These are phyloP conservation scores for Moesziomyces sp. DNA, from an alignment of 1,284 basidiomycete species.

Conservation along the genomic window DNA sequence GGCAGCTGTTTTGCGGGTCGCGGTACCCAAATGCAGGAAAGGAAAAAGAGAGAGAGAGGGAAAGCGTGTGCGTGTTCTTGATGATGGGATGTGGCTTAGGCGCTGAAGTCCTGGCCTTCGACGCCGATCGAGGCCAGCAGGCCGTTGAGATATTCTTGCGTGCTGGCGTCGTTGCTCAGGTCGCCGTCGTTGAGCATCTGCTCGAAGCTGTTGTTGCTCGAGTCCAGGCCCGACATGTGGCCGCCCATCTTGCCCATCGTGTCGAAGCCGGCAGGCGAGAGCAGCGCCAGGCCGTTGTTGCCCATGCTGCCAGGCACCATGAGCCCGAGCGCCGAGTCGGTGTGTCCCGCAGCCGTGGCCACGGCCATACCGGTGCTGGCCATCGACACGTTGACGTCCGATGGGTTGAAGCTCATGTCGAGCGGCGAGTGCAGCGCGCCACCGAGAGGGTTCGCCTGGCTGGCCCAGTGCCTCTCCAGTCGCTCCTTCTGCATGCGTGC, in stretches of 20 bases:
- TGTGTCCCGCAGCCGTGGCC: slow-evolving; percentile 11
- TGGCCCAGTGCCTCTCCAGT: slow-evolving; percentile 57
- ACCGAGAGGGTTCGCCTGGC: slow-evolving; percentile 22
- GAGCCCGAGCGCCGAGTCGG: slow-evolving; percentile 29
- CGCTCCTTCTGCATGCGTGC: slow-evolving; percentile 56
- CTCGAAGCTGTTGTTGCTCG: slow-evolving; percentile 47
- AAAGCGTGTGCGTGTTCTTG: background rate
- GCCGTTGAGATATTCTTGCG: slow-evolving; percentile 46
- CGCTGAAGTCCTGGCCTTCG: slow-evolving; percentile 28
- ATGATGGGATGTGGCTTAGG: background rate
- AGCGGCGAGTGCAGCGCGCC: slow-evolving; percentile 44
- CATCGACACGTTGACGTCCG: slow-evolving; percentile 20
- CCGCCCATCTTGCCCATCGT: slow-evolving; percentile 21
- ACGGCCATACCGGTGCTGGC: slow-evolving; percentile 27
- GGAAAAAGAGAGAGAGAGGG: background rate
- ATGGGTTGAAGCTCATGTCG: slow-evolving; percentile 44
- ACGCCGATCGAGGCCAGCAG: slow-evolving; percentile 51
- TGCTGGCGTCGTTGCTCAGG: slow-evolving; percentile 37
- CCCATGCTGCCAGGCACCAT: slow-evolving; percentile 24
- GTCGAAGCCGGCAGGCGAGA: slow-evolving; percentile 34
- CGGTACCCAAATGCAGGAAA: background rate
- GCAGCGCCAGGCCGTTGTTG: slow-evolving; percentile 19
- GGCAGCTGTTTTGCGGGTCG: background rate
- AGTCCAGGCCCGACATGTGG: slow-evolving; percentile 16
- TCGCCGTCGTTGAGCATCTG: slow-evolving; percentile 32